Conservation (phyloP, 768 basidiomycete species). For the Termitomyces sp. region DNA sequence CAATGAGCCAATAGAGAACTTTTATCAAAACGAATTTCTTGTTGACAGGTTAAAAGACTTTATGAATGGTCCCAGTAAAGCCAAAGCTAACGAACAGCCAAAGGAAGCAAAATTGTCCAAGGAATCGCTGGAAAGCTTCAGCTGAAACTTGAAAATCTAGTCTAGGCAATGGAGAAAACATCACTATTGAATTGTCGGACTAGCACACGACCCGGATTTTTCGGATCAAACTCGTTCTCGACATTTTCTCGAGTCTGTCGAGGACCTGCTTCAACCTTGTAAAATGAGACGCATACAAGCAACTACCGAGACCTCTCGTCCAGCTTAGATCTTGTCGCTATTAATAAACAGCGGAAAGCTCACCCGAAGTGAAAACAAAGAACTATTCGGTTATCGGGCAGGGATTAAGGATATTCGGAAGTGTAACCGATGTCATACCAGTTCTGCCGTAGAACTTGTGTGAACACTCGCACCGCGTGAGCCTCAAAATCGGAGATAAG, state of each 20-base stretch:
- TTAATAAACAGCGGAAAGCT: too few relatives aligned
- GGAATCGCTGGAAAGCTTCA: neutral
- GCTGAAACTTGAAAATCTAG: neutral
- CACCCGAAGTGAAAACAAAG: neutral
- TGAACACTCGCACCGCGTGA: neutral
- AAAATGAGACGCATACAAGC: too few relatives aligned
- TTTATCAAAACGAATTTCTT: too few relatives aligned
- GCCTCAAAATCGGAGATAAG: neutral
- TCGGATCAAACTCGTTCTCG: too few relatives aligned
- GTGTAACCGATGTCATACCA: neutral
- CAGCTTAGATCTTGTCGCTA: too few relatives aligned
- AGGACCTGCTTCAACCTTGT: too few relatives aligned
- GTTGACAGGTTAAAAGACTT: neutral
- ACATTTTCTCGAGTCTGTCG: too few relatives aligned
- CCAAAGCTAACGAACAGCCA: neutral
- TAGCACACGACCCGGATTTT: neutral
- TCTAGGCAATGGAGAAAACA: neutral
- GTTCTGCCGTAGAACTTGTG: neutral
- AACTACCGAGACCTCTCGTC: too few relatives aligned
- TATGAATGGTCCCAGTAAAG: neutral
- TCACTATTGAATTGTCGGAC: neutral
- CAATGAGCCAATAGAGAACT: neutral
- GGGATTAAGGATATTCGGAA: neutral
- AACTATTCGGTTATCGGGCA: neutral
- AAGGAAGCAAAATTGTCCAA: neutral